Percentiles rank a stretch among this genome's conserved stretches.
These are phyloP conservation scores for Rhodotorula sp. DNA, from an alignment of 1,284 basidiomycete species.

Conservation along the genomic window DNA sequence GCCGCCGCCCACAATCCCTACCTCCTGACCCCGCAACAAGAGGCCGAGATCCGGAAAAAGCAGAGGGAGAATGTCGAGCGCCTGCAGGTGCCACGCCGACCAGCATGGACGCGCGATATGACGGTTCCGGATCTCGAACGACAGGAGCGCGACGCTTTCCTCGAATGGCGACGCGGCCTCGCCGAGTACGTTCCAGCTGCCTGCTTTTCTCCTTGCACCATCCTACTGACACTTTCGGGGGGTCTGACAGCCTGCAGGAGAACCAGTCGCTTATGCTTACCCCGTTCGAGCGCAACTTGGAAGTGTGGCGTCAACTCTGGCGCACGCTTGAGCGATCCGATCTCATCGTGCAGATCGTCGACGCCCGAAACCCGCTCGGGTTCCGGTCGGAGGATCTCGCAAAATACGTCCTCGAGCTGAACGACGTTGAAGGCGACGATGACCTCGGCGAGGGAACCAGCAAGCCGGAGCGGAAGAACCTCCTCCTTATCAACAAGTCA, in stretches of 20 bases:
- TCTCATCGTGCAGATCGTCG: conserved; percentile 90
- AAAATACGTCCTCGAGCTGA: conserved; percentile 64
- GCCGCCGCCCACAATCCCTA: conserved; percentile 70
- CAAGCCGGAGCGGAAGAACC: conserved; percentile 58
- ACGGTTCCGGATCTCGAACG: conserved; percentile 73
- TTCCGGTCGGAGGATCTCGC: conserved; percentile 93
- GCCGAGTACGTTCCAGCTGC: conserved; percentile 63
- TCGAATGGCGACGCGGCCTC: conserved; percentile 86
- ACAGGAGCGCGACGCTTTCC: conserved; percentile 80
- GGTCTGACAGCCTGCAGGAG: conserved; percentile 65
- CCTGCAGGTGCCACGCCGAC: conserved; percentile 74
- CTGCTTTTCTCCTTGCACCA: neutral
- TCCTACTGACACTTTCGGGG: neutral
- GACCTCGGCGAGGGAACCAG: conserved; percentile 3
- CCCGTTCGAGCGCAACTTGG: conserved; percentile 91
- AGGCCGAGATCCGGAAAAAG: conserved; percentile 67
- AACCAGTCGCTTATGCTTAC: conserved; percentile 74
- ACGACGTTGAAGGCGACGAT: conserved; percentile 8
- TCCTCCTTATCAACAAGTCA: conserved; percentile 94
- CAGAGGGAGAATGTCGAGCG: conserved; percentile 70
- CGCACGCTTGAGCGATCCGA: conserved; percentile 90
- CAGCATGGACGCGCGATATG: conserved; percentile 78
- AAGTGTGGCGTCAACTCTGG: conserved; percentile 97
- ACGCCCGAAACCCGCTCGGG: conserved; percentile 84
- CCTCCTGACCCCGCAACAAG: conserved; percentile 79